Conservation (phyloP, 306 rosid species). For the Acmispon strigosus region DNA sequence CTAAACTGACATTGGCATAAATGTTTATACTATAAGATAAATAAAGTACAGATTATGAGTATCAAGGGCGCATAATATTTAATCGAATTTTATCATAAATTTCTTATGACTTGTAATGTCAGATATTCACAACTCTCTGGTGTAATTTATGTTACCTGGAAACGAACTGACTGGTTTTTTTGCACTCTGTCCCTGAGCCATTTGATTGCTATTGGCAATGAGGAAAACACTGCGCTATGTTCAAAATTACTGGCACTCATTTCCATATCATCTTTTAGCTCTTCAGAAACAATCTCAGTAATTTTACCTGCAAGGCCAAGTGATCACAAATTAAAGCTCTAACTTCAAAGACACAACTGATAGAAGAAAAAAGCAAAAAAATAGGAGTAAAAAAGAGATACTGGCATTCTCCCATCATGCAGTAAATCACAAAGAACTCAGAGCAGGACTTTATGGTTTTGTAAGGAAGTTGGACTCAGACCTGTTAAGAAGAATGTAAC, state of each 20-base stretch:
- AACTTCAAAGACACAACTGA: background rate
- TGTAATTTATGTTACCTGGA: constrained; percentile 57
- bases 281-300: constrained; percentile 38
- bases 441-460: no score
- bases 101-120: background rate
- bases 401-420: no score
- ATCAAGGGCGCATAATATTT: background rate
- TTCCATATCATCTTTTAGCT: constrained; percentile 53
- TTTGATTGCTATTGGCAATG: constrained; percentile 73
- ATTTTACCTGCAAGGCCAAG: constrained; percentile 32
- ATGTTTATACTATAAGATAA: no score
- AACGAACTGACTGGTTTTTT: constrained; percentile 59
- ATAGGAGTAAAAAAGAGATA: background rate
- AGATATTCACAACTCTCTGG: background rate
- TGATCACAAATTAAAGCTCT: background rate
- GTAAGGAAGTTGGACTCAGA: no score
- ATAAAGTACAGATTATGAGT: background rate
- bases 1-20: no score
- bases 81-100: background rate
- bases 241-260: constrained; percentile 51
- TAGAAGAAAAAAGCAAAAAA: background rate
- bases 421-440: no score
- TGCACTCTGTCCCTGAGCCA: constrained; percentile 81
- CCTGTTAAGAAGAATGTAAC: no score
- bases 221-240: constrained; percentile 72